Evolutionary conservation across 306 rosid genomes (phyloP).

Genomic region (Mimosa pudica): DNA sequence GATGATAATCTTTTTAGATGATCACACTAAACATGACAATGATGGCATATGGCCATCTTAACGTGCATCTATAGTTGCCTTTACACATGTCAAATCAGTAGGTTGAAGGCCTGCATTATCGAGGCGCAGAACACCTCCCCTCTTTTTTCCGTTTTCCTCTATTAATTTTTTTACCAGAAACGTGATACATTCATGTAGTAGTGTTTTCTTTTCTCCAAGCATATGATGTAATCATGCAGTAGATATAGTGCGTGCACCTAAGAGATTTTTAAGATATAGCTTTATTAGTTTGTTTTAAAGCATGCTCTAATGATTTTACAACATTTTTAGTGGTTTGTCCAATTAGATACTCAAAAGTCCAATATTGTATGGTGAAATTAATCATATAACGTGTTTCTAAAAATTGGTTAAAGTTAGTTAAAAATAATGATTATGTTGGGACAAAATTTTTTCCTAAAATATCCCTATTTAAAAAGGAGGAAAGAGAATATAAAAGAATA

Average conservation of each 20-base stretch:
- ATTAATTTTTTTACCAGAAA: background rate
- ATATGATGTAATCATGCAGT: background rate
- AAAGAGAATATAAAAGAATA: too few relatives aligned
- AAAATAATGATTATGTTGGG: too few relatives aligned
- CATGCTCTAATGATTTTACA: background rate
- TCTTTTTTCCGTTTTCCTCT: background rate
- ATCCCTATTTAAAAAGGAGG: too few relatives aligned
- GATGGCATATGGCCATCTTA: constrained; percentile 6
- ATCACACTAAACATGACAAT: background rate
- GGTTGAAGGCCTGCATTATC: constrained; percentile 6
- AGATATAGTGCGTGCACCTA: background rate
- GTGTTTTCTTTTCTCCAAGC: background rate
- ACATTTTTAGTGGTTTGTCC: background rate
- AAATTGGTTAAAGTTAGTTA: too few relatives aligned
- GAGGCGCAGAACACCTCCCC: background rate
- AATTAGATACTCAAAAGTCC: too few relatives aligned
- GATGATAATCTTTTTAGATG: background rate
- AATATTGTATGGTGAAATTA: too few relatives aligned
- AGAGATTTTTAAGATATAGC: background rate
- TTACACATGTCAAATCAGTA: constrained; percentile 2
- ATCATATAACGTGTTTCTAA: too few relatives aligned
- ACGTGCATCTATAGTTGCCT: constrained; percentile 1
- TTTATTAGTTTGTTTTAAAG: background rate
- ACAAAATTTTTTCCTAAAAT: too few relatives aligned
- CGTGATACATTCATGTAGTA: background rate